A percentile compares a stretch with the other conserved stretches of the same genome.
Conservation (phyloP, 1,284 basidiomycete genomes). For the Sporisorium iseilematis-ciliati region DNA sequence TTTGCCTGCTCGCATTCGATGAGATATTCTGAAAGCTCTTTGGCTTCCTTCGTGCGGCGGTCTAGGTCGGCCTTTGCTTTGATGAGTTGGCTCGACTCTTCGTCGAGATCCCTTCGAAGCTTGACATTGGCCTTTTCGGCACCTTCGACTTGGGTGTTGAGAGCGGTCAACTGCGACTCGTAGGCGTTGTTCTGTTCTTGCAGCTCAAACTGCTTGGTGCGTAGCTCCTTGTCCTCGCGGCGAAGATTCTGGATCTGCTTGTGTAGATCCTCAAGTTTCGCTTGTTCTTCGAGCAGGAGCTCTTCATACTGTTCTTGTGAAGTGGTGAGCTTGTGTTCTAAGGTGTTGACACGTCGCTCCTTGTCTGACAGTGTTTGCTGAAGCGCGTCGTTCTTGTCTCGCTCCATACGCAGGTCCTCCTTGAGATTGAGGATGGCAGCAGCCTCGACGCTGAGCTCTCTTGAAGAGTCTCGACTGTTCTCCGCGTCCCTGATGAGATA, state of each 20-base stretch:
- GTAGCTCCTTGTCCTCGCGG: conserved; percentile 43
- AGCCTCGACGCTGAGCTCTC: conserved; percentile 38
- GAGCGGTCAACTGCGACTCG: conserved; percentile 33
- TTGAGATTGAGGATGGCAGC: conserved; percentile 40
- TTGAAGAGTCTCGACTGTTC: conserved; percentile 36
- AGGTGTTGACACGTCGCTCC: conserved; percentile 36
- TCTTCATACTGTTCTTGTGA: conserved; percentile 51
- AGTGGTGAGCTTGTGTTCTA: conserved; percentile 49
- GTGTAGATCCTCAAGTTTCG: conserved; percentile 40
- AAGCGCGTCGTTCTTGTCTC: conserved; percentile 44
- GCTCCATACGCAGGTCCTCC: conserved; percentile 48
- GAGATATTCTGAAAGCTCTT: conserved; percentile 43
- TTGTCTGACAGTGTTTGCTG: conserved; percentile 48
- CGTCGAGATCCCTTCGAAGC: conserved; percentile 44
- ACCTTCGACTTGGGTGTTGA: conserved; percentile 39
- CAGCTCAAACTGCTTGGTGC: conserved; percentile 36
- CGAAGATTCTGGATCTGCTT: conserved; percentile 45
- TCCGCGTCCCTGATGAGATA: conserved; percentile 33
- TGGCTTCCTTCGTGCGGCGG: conserved; percentile 32
- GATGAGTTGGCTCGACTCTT: conserved; percentile 35
- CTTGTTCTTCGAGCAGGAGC: conserved; percentile 40
- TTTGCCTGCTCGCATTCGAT: conserved; percentile 42
- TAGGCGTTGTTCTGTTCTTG: conserved; percentile 44
- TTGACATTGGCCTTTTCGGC: conserved; percentile 35
- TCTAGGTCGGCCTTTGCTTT: conserved; percentile 40